These are phyloP conservation scores for Ceratocystiopsis minuta DNA, from an alignment of 2,329 filamentous ascomycete species.

Conservation along the genomic window DNA sequence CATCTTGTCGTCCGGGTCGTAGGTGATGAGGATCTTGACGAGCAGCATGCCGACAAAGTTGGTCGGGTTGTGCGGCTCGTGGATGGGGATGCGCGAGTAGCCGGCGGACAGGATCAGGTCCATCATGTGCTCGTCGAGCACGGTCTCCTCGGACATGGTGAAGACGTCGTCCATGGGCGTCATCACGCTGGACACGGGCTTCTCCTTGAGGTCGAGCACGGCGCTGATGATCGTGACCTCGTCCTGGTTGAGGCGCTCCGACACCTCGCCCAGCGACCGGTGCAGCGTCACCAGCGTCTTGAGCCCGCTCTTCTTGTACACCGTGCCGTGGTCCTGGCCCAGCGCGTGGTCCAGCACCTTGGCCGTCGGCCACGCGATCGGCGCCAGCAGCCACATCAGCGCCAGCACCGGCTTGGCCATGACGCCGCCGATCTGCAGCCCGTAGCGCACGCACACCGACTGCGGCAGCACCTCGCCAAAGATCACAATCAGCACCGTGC, in stretches of 20 bases:
- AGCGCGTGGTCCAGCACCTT: slow-evolving; percentile 88
- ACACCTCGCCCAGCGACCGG: slow-evolving; percentile 71
- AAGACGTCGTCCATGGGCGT: slow-evolving; percentile 97
- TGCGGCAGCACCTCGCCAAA: slow-evolving; percentile 95
- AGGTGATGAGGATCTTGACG: slow-evolving; percentile 97
- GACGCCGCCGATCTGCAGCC: slow-evolving; percentile 83
- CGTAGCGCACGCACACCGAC: slow-evolving; percentile 89
- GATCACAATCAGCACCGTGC: slow-evolving; percentile 90
- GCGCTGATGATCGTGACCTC: slow-evolving; percentile 98
- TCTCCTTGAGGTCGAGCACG: slow-evolving; percentile 89
- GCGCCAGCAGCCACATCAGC: slow-evolving; percentile 84
- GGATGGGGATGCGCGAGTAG: slow-evolving; percentile 90
- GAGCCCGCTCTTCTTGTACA: slow-evolving; percentile 94
- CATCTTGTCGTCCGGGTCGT: slow-evolving; percentile 84
- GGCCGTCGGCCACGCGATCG: slow-evolving; percentile 83
- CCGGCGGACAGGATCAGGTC: slow-evolving; percentile 82
- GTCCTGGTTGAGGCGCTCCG: slow-evolving; percentile 84
- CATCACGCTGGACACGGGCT: slow-evolving; percentile 90
- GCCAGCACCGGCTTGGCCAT: slow-evolving; percentile 74
- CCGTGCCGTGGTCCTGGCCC: slow-evolving; percentile 85
- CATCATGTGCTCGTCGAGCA: slow-evolving; percentile 87
- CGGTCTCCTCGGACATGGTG: slow-evolving; percentile 84
- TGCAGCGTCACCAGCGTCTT: slow-evolving; percentile 94
- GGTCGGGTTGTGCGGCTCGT: slow-evolving; percentile 61
- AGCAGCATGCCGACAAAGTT: slow-evolving; percentile 97